Conservation (phyloP, 2,329 filamentous ascomycete species). For the Myriosclerotinia duriaeana region DNA sequence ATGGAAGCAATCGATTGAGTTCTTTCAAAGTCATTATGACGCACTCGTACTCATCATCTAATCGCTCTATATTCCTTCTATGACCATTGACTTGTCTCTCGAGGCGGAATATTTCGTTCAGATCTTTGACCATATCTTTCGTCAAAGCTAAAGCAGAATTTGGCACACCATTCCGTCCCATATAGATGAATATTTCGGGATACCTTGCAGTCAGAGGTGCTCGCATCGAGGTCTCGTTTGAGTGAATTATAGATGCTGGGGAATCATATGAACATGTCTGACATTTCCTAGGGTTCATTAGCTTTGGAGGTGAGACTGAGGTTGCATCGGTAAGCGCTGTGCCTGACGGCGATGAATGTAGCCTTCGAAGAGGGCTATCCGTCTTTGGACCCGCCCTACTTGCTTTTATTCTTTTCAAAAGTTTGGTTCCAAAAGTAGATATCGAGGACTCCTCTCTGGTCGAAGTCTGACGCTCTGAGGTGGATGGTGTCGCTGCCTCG, state of each 20-base stretch:
- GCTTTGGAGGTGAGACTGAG: not conserved
- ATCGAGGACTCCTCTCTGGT: not conserved
- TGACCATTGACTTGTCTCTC: slow-evolving; percentile 9
- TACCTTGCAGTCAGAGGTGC: not conserved
- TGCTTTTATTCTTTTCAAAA: slow-evolving; percentile 1
- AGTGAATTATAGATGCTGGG: not conserved
- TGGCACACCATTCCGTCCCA: slow-evolving; percentile 12
- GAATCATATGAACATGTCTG: slow-evolving; percentile 5
- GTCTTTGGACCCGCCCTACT: not conserved
- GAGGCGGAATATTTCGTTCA: slow-evolving; percentile 11
- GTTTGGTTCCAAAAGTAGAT: not conserved
- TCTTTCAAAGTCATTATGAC: not conserved
- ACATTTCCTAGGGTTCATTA: not conserved
- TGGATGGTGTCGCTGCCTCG: not conserved
- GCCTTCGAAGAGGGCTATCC: not conserved
- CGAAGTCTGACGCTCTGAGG: not conserved
- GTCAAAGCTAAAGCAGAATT: slow-evolving; percentile 20
- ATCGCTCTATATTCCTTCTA: not conserved
- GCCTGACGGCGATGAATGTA: not conserved
- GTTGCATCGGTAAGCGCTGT: slow-evolving; percentile 1
- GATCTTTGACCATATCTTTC: not conserved
- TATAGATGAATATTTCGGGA: slow-evolving; percentile 22
- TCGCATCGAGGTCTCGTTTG: not conserved
- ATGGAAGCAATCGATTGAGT: not conserved
- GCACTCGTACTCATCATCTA: not conserved